Base-by-base conservation (phyloP, 331 rosid species). In the Stylosanthes scabra region DNA sequence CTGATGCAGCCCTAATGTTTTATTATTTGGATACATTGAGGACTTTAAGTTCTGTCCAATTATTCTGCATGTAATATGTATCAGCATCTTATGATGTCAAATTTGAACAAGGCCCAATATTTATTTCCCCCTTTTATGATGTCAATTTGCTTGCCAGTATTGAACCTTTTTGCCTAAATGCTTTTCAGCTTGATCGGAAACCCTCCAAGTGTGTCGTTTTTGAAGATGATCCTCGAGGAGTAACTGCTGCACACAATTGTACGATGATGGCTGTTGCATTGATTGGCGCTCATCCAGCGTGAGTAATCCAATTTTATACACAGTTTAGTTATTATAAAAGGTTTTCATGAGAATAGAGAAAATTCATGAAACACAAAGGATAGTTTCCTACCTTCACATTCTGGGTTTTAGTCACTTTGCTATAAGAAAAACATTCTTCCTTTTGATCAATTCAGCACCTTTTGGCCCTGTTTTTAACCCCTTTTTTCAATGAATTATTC, bases 201-300 rank as follows among this genome's bases (percentile, higher is more conserved):
- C 99, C 99, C 59, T 87, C 97, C 13, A 95, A 92, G 81, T 95
- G 97, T 61, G 96, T 95, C 50, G 99, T 90, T 79, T 95, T 95
- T 13, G 99, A 92, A 87, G 99, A 92, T 65, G 98, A 95, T 70
- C 98, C 99, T 14, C 79, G 97, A 77, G 90, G 98, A 72, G 90
- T 95, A 64, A 88, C 99, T 8, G 99, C 98, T 9, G 99, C 99
- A 6, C 99, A 95, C 87, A 95, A 95, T 59, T 95, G 97, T 66
- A 92, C 98, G 25, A 95, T 95, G 99, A 95, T 92, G 98, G 97
- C 96, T 14, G 87, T 92, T 51, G 98, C 93, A 77, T 74, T 92
- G 59, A 95, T 95, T 25, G 98, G 99, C 45, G 72, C 92, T n/a
- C 87, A 95, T 81, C 99, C 91, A 2, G 97, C 96, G 99, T 91